These are phyloP conservation scores for Taphrina wiesneri DNA, from an alignment of 1,139 yeast species.

Conservation along the genomic window DNA sequence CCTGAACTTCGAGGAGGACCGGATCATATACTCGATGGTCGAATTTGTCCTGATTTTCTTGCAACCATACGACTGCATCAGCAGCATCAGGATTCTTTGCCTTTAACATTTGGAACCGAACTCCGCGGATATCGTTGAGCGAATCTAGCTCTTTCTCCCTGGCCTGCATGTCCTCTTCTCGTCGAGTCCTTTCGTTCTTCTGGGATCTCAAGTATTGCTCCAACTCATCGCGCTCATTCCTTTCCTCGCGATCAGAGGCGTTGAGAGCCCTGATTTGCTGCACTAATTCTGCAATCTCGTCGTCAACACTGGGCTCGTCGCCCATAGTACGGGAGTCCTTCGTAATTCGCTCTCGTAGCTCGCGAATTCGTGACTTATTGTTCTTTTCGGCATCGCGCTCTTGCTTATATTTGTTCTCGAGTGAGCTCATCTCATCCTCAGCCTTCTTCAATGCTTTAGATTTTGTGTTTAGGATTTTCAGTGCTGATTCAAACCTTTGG, in stretches of 20 bases:
- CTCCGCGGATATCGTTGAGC: constrained; percentile 21
- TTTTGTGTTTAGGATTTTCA: background rate
- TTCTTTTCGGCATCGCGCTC: constrained; percentile 13
- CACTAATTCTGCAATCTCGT: constrained; percentile 56
- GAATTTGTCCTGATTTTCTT: constrained; percentile 47
- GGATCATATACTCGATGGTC: constrained; percentile 63
- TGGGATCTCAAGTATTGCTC: constrained; percentile 44
- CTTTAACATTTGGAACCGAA: constrained; percentile 38
- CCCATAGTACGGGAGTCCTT: constrained; percentile 38
- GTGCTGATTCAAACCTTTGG: constrained; percentile 10
- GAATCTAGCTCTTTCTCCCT: constrained; percentile 20
- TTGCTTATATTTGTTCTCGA: constrained; percentile 12
- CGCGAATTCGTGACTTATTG: constrained; percentile 36
- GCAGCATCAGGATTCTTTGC: constrained; percentile 43
- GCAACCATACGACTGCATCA: constrained; percentile 50
- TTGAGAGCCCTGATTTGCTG: constrained; percentile 51
- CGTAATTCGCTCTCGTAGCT: constrained; percentile 46
- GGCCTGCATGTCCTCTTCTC: constrained; percentile 8
- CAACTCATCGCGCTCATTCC: constrained; percentile 41
- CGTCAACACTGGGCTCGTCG: constrained; percentile 54
- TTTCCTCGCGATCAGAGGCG: constrained; percentile 44
- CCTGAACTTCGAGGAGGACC: constrained; percentile 67
- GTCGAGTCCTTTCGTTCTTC: constrained; percentile 4
- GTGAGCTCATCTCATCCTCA: constrained; percentile 13
- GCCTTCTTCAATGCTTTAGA: background rate